These are phyloP conservation scores for Umbelopsis sp. DNA, from an alignment of 192 early-diverging fungal species.

Conservation along the genomic window DNA sequence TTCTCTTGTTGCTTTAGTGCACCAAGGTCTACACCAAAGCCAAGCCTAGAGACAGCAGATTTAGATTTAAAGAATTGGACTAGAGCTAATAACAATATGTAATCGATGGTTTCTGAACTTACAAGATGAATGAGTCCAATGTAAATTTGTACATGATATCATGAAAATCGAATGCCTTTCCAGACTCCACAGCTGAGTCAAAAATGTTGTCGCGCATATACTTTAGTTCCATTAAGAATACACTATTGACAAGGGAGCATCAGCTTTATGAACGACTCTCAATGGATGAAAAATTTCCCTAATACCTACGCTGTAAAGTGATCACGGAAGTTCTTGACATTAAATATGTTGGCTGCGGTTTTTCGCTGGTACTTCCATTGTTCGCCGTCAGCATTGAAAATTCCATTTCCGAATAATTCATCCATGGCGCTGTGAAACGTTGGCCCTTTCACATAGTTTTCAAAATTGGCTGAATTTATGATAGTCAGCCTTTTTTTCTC, in stretches of 20 bases:
- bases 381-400: conserved; percentile 75
- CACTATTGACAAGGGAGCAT: conserved; percentile 2
- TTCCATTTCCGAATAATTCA: conserved; percentile 67
- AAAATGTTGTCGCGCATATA: conserved; percentile 24
- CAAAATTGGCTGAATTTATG: conserved; percentile 33
- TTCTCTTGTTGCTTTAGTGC: conserved; percentile 40
- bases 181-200: conserved; percentile 31
- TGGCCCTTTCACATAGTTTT: conserved; percentile 49
- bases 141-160: conserved; percentile 49
- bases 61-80: not conserved
- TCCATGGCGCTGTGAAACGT: conserved; percentile 49
- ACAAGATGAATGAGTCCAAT: conserved; percentile 48
- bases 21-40: conserved; percentile 49
- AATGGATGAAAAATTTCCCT: not conserved
- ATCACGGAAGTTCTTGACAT: conserved; percentile 44
- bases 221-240: conserved; percentile 29
- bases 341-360: conserved; percentile 41
- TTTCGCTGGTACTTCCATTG: conserved; percentile 67
- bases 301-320: conserved; percentile 38
- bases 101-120: not conserved
- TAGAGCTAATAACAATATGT: not conserved
- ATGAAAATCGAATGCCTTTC: conserved; percentile 43
- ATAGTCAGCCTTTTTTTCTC: not conserved
- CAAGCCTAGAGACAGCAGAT: not conserved
- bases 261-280: not conserved